Conservation (phyloP, 225 moss, liverwort and hornwort genomes). For the Neckera pumila region DNA sequence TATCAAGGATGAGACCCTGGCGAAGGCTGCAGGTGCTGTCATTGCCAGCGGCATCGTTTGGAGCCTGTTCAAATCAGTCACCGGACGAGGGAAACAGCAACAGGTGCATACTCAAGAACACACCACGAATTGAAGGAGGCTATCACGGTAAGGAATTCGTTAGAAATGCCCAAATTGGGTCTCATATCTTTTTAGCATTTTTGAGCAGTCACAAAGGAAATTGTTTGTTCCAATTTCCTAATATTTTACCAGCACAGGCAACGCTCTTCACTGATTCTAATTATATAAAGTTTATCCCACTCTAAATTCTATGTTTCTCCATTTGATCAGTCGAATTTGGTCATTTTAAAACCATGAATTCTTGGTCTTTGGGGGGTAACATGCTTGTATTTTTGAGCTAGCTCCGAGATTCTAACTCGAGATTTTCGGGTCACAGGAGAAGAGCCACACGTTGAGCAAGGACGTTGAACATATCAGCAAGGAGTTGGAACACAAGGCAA, state of each 20-base stretch:
- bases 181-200: not conserved
- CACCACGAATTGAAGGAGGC: not conserved
- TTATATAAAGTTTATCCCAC: no score
- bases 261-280: not conserved
- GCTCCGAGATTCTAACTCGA: not conserved
- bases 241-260: no score
- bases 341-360: not conserved
- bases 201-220: not conserved
- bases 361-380: not conserved
- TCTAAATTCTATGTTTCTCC: not conserved
- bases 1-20: slow-evolving; percentile 29
- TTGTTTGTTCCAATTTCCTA: no score
- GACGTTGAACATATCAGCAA: slow-evolving; percentile 1
- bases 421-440: not conserved
- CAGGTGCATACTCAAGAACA: slow-evolving; percentile 5
- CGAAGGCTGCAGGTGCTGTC: slow-evolving; percentile 39
- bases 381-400: not conserved
- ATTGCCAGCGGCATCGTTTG: slow-evolving; percentile 34
- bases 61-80: slow-evolving; percentile 39
- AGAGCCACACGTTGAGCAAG: slow-evolving; percentile 3
- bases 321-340: not conserved
- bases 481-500: slow-evolving; percentile 11
- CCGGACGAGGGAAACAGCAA: slow-evolving; percentile 9
- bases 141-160: not conserved
- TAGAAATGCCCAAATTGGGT: not conserved